Percentiles rank a stretch among this genome's conserved stretches.
Conservation (phyloP, 169 alveolate species). For the Plasmodium gaboni region DNA sequence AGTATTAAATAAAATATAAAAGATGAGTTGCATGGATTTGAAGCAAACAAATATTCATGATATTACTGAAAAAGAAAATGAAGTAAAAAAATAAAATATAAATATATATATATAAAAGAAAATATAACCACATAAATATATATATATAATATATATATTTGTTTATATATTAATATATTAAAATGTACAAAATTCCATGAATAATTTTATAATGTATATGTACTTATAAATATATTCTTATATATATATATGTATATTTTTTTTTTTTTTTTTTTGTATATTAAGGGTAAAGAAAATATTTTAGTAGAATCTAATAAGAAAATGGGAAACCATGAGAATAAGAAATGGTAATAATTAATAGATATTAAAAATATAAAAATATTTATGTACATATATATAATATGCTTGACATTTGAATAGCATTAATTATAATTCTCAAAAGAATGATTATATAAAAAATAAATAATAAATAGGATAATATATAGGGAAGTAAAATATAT, state of each 20-base stretch:
- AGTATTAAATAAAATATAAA: constrained; percentile 2
- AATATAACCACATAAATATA: neutral
- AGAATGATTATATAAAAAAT: neutral
- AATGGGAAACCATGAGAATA: constrained; percentile 33
- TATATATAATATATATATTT: constrained; percentile 3
- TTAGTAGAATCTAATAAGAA: constrained; percentile 13
- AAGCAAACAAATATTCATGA: constrained; percentile 47
- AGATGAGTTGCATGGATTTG: constrained; percentile 66
- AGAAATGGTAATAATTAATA: constrained; percentile 22
- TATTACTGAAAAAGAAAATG: constrained; percentile 42
- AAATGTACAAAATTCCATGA: no score
- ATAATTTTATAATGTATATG: neutral
- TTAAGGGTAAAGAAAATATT: constrained; percentile 24
- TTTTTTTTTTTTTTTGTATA: neutral
- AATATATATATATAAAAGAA: no score
- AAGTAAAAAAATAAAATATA: constrained; percentile 1
- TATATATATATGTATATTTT: neutral
- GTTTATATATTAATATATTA: neutral
- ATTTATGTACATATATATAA: constrained; percentile 2
- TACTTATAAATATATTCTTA: neutral
- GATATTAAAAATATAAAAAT: neutral
- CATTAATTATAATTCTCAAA: neutral
- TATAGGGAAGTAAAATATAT: neutral
- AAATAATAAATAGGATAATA: no score
- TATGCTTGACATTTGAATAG: neutral